phyloP scores from a whole-genome alignment of 2,329 filamentous ascomycete genomes.

The Fusarium papillatum region DNA sequence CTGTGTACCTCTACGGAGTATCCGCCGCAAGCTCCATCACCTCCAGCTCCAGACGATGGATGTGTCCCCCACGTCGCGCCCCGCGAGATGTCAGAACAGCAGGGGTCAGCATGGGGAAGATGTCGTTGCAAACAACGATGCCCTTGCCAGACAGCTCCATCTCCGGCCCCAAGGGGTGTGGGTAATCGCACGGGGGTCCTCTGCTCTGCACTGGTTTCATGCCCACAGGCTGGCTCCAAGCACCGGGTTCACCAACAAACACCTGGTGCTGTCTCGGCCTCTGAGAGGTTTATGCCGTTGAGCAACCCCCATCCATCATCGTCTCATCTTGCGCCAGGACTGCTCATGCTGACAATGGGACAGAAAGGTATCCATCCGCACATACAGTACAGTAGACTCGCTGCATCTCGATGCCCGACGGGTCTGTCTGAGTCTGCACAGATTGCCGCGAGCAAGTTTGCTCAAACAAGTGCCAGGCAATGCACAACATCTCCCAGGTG shows the following conservation, averaged over 20 bases:
- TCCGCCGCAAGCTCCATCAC: constrained; percentile 7
- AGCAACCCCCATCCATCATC: constrained; percentile 2
- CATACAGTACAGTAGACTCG: not conserved
- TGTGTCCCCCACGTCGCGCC: constrained; percentile 32
- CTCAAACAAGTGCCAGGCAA: not conserved
- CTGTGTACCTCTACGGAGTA: not conserved
- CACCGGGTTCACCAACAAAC: constrained; percentile 24
- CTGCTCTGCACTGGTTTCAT: constrained; percentile 1
- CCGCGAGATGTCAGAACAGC: constrained; percentile 35
- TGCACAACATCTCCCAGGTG: constrained; percentile 6
- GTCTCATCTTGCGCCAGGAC: constrained; percentile 8
- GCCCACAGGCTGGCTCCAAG: constrained; percentile 14
- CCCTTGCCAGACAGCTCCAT: constrained; percentile 21
- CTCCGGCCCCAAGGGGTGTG: constrained; percentile 20
- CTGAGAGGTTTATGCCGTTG: constrained; percentile 5
- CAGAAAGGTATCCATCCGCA: not conserved
- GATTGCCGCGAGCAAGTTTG: not conserved
- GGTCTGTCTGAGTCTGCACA: not conserved
- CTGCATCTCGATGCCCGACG: not conserved
- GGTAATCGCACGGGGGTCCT: constrained; percentile 17
- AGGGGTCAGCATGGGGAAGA: constrained; percentile 35
- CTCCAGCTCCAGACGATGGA: constrained; percentile 19
- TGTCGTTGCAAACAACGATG: constrained; percentile 15
- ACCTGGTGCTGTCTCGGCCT: constrained; percentile 7
- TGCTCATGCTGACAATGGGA: not conserved